Base-by-base conservation (phyloP, 179 eudicot species). In the Amaranthus tricolor region DNA sequence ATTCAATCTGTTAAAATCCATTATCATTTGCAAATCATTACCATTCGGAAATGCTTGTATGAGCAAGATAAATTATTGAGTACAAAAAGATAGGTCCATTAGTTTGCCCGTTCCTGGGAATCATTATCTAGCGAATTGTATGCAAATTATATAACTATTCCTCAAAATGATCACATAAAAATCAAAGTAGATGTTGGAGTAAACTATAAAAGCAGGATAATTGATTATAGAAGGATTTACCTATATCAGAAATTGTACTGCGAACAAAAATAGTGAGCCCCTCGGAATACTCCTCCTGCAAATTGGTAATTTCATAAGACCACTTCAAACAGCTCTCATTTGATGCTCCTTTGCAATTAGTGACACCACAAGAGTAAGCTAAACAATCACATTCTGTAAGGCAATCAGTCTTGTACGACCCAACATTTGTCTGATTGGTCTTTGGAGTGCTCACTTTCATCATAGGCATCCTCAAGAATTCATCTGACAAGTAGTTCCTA, bases 301-400 rank as follows among this genome's bases (percentile, higher is more conserved):
- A 68, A 63, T 49, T 58, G 24, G 57, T 9, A n/a, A n/a, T n/a
- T 12, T 76, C 64, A 9, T 0, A 2, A 44, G 2, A 56, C 86
- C 85, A 84, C 10, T 59, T 70, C 47, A 40, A 76, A 63, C 87
- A 86, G n/a, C 6, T 52, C 61, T 69, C 50, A n/a, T 6, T 13
- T 13, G n/a, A 52, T 6, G 10, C 21, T 73, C 60, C 66, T 1
- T 7, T 20, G 64, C 48, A 49, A 61, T 54, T 71, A n/a, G 49
- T 53, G 53, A 15, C 58, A 57, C 21, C 61, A 71, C 40, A 79
- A 5, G 80, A 74, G 65, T 87, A 84, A 8, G 88, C 90, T 48
- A 62, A 43, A 73, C 88, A 87, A 10, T 13, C 2, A 56, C 82
- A 69, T 14, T 68, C 71, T 0, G 1, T 0, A 1, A 54, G 73